Base-by-base conservation (phyloP, 208 protist genomes). In the Tritrichomonas foetus region DNA sequence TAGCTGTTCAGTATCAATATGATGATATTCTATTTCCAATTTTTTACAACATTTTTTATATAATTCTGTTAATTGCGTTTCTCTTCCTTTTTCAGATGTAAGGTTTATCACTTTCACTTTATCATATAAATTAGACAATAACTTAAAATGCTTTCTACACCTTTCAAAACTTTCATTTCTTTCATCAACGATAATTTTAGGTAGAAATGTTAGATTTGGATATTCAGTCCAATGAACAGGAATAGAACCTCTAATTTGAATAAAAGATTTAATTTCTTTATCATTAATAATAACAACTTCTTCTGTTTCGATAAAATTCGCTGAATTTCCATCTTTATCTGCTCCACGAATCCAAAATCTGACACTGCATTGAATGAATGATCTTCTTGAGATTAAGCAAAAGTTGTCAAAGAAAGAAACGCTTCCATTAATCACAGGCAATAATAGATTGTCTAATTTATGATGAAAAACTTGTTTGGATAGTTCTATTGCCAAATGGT, bases 221-320 rank as follows among this genome's bases (percentile, higher is more conserved):
- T 89, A 89, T 57, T 89, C n/a, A 16, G 78, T 57, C 78, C 78
- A 89, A n/a, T 22, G 0, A 33, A 57, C 0, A 9, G 78, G 78
- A 89, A 89, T 89, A 20, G 78, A 89, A 0, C 78, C 78, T 39
- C 78, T 3, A 36, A 89, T 36, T 57, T 57, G 41, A 89, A 89
- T 36, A 39, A 61, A 89, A 13, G 78, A 53, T 8, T 57, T 44
- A 39, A 57, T 57, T 39, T 53, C 57, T 41, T 89, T 49, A 5
- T 2, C 41, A 50, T 44, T 20, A 16, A 39, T 36, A 9, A 57
- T 33, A 57, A 57, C 30, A 13, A n/a, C 44, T 30, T 69, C 22
- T 57, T 89, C 78, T 57, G 78, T 57, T 57, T 89, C 78, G 57
- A 89, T 49, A 47, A 89, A 57, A 57, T 89, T 89, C 0, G 78